Evolutionary conservation across 2,329 filamentous ascomycete genomes (phyloP), one percentile per base, ranked within the genome.

Genomic region (Trichophyton verrucosum): DNA sequence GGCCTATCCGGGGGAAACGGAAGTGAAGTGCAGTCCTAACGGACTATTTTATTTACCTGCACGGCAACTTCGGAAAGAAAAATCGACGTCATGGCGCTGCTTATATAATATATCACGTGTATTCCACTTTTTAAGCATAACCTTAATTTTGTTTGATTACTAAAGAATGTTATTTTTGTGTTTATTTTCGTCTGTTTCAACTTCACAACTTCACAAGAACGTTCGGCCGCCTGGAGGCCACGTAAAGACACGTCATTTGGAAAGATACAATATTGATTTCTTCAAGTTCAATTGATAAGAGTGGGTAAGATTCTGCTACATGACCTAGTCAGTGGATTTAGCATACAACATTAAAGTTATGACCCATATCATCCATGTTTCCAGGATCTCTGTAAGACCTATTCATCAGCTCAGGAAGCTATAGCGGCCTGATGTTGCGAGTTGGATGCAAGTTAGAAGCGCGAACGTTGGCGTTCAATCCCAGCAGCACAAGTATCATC

Each of bases 401-500:
- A 17, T 33, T 17, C 15, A 15, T 30, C 5, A 38, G n/a, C 3
- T 1, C 15, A 8, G 17, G 1, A 7, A 33, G 30, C 17, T 22
- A 38, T 24, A n/a, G 30, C 3, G 8, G 22, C 47, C 27, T 1
- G 3, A n/a, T 1, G 22, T 30, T 7, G 22, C 15, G 7, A 51
- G 22, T 30, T n/a, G 27, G 17, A 27, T 36, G 30, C 4, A 38
- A 38, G 3, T 42, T 44, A 42, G n/a, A 57, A 42, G 20, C 61
- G 59, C 7, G 56, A 51, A n/a, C 60, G 61, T 11, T 60, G 27
- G 11, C 64, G 64, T 49, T 61, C 17, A 40, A 59, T 33, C 13
- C 75, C 79, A 59, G 80, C 78, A 40, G 70, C 72, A 64, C 79
- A 81, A 46, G 70, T 77, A 63, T 77, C 77, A 69, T 81, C 76